Evolutionary conservation across 257 asterid species (phyloP).

Genomic region (Solanum habrochaites): DNA sequence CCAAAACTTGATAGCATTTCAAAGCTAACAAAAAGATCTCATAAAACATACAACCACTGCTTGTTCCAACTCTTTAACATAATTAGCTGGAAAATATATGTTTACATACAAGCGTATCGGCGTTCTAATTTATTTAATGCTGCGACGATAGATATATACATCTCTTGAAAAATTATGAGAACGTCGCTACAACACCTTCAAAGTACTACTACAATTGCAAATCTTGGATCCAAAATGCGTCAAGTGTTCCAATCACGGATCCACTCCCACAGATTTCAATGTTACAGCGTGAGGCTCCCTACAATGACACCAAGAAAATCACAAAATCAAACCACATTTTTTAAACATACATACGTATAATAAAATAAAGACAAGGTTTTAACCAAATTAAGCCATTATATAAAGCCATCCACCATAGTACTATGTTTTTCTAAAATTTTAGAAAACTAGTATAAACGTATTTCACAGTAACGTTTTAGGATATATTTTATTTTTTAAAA

Average conservation of each 20-base stretch:
- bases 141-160: background rate
- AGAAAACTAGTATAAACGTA: too few relatives aligned
- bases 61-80: background rate
- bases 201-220: background rate
- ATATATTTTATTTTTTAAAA: too few relatives aligned
- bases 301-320: background rate
- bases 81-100: background rate
- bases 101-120: background rate
- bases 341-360: accelerated
- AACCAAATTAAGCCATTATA: too few relatives aligned
- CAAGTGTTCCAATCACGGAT: background rate
- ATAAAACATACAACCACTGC: background rate
- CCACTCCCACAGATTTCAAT: conserved; percentile 14
- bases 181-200: background rate
- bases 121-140: background rate
- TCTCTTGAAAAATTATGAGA: background rate
- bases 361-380: too few relatives aligned
- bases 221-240: background rate
- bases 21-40: background rate
- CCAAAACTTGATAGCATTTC: background rate
- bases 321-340: background rate
- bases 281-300: conserved; percentile 9
- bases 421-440: too few relatives aligned
- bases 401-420: too few relatives aligned
- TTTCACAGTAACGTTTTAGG: too few relatives aligned